A percentile compares a stretch with the other conserved stretches of the same genome.
Evolutionary conservation across 2,329 filamentous ascomycete genomes (phyloP).

Genomic region (Lecanosticta acicola): DNA sequence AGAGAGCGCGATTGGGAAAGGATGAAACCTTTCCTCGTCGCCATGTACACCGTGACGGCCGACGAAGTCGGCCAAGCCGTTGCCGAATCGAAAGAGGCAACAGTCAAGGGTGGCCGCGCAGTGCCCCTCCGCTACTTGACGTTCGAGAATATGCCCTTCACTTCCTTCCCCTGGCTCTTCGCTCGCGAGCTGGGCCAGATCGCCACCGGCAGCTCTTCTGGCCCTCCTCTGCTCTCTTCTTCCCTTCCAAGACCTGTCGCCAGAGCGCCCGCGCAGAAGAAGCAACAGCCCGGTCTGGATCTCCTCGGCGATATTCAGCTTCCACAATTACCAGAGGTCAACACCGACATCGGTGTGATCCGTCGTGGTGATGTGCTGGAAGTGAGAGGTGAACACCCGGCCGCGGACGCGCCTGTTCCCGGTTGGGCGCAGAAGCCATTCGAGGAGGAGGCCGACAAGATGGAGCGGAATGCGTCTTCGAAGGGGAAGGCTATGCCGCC

Average conservation of each 20-base stretch:
- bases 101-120: conserved; percentile 36
- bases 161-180: conserved; percentile 94
- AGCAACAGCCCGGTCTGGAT: conserved; percentile 5
- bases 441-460: background rate
- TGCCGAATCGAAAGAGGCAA: conserved; percentile 42
- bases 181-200: conserved; percentile 64
- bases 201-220: conserved; percentile 47
- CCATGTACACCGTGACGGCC: conserved; percentile 81
- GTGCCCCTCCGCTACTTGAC: conserved; percentile 37
- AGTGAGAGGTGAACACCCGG: conserved; percentile 1
- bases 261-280: conserved; percentile 12
- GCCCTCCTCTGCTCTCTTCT: too few species aligned
- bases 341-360: conserved; percentile 8
- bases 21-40: conserved; percentile 69
- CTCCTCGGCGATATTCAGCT: conserved; percentile 13
- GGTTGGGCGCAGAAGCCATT: background rate
- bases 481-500: too few species aligned
- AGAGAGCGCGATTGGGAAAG: conserved; percentile 44
- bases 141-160: conserved; percentile 63
- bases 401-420: background rate
- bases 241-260: conserved; percentile 2
- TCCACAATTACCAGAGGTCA: conserved; percentile 14
- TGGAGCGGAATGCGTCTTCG: background rate
- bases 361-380: conserved; percentile 18
- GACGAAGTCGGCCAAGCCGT: conserved; percentile 60